Percentiles rank a stretch among this genome's conserved stretches.
phyloP scores from a whole-genome alignment of 139 green algal species.

The Eudorina sp. region DNA sequence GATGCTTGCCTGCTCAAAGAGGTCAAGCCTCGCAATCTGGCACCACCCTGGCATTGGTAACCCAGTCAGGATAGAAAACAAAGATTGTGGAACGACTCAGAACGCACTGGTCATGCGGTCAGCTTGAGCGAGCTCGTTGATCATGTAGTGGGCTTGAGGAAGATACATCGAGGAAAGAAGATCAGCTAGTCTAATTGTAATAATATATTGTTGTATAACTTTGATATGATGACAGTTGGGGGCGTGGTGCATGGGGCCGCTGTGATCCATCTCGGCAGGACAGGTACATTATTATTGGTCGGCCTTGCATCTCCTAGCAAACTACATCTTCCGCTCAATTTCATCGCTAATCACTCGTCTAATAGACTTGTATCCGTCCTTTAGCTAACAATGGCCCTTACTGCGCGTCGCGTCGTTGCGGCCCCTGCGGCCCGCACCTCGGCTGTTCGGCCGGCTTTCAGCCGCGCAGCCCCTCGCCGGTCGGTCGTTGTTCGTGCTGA shows the following conservation, averaged over 20 bases:
- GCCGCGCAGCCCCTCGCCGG: slow-evolving; percentile 9
- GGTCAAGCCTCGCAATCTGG: too few species aligned
- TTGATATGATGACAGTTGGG: background rate
- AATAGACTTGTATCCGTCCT: background rate
- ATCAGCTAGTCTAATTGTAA: background rate
- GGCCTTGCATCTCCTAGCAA: background rate
- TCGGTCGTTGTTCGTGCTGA: slow-evolving; percentile 38
- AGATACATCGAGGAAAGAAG: background rate
- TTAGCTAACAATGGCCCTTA: slow-evolving; percentile 32
- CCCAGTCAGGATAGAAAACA: too few species aligned
- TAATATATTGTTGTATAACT: background rate
- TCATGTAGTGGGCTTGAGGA: too few species aligned
- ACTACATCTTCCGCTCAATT: background rate
- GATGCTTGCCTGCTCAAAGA: too few species aligned
- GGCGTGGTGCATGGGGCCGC: background rate
- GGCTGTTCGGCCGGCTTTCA: background rate
- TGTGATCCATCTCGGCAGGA: slow-evolving; percentile 25
- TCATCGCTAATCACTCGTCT: background rate
- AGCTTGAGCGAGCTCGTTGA: too few species aligned
- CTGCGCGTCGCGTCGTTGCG: slow-evolving; percentile 1
- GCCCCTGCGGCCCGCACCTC: background rate
- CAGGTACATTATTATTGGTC: background rate
- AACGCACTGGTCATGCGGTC: too few species aligned
- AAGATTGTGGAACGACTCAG: too few species aligned
- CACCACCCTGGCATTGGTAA: too few species aligned